These are phyloP conservation scores for Cladosporium cucumerinum DNA, from an alignment of 2,329 filamentous ascomycete genomes.

Conservation along the genomic window DNA sequence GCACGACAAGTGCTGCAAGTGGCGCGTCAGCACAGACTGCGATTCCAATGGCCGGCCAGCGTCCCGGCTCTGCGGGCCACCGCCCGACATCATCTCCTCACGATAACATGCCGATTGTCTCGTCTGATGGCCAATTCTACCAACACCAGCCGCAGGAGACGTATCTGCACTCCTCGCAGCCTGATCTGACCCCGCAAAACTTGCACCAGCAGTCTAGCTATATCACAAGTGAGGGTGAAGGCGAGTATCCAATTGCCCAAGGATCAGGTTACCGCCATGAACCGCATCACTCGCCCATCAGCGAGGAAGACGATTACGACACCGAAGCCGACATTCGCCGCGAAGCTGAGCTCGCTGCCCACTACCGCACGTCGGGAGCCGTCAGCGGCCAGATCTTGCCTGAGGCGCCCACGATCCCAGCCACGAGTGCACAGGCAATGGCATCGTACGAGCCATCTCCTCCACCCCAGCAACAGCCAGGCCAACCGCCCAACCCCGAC, in stretches of 20 bases:
- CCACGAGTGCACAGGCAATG: conserved; percentile 35
- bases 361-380: conserved; percentile 40
- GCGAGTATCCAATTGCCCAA: conserved; percentile 65
- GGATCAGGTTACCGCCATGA: conserved; percentile 15
- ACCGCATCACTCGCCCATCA: conserved; percentile 19
- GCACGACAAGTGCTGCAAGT: conserved; percentile 19
- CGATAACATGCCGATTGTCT: conserved; percentile 29
- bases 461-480: conserved; percentile 19
- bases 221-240: conserved; percentile 61
- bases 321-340: conserved; percentile 49
- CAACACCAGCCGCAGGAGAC: conserved; percentile 42
- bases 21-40: conserved; percentile 25
- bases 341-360: conserved; percentile 47
- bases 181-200: conserved; percentile 19
- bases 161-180: conserved; percentile 30
- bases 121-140: conserved; percentile 36
- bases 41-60: conserved; percentile 18
- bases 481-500: conserved; percentile 29
- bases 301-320: conserved; percentile 52
- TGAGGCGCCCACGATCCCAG: conserved; percentile 31
- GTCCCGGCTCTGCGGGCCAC: conserved; percentile 4
- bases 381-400: conserved; percentile 25
- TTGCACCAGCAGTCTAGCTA: conserved; percentile 29
- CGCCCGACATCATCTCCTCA: conserved; percentile 13
- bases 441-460: conserved; percentile 26